These are phyloP conservation scores for Adiantum capillusveneris DNA, from an alignment of 75 land plant species.

Conservation along the genomic window DNA sequence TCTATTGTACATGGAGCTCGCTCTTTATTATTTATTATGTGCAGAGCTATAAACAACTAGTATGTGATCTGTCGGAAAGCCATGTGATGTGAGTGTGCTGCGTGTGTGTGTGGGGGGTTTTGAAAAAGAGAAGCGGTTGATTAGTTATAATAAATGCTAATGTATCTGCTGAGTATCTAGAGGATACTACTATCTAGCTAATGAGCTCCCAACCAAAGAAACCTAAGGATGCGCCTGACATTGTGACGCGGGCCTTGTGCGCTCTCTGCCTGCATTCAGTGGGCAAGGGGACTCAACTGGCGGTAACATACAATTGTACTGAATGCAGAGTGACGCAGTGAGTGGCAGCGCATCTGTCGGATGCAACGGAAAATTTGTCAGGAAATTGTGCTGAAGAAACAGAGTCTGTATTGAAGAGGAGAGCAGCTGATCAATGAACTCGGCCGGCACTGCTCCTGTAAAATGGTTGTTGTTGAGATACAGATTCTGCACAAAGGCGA, in stretches of 20 bases:
- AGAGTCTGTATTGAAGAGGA: conserved; percentile 42
- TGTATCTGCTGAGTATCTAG: too few species aligned
- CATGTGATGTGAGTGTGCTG: too few species aligned
- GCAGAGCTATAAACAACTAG: too few species aligned
- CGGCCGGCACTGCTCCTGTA: conserved; percentile 57
- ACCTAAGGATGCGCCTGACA: too few species aligned
- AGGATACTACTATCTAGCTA: too few species aligned
- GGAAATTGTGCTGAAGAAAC: conserved; percentile 76
- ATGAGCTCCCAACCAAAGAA: too few species aligned
- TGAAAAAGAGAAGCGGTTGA: too few species aligned
- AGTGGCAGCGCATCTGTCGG: conserved; percentile 42
- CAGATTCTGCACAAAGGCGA: conserved; percentile 51
- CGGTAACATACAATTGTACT: conserved; percentile 67
- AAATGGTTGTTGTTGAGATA: conserved; percentile 75
- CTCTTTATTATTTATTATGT: too few species aligned
- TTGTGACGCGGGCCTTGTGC: conserved; percentile 51
- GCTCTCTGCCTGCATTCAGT: conserved; percentile 43
- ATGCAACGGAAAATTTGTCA: conserved; percentile 40
- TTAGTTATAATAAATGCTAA: too few species aligned
- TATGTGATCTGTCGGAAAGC: too few species aligned
- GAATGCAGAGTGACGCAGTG: conserved; percentile 55
- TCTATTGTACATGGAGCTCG: too few species aligned
- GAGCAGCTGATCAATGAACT: conserved; percentile 45
- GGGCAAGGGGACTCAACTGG: conserved; percentile 67
- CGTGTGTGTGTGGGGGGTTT: too few species aligned